These are phyloP conservation scores for Mayamaea pseudoterrestris DNA, from an alignment of 108 stramenopile genomes.

Conservation along the genomic window DNA sequence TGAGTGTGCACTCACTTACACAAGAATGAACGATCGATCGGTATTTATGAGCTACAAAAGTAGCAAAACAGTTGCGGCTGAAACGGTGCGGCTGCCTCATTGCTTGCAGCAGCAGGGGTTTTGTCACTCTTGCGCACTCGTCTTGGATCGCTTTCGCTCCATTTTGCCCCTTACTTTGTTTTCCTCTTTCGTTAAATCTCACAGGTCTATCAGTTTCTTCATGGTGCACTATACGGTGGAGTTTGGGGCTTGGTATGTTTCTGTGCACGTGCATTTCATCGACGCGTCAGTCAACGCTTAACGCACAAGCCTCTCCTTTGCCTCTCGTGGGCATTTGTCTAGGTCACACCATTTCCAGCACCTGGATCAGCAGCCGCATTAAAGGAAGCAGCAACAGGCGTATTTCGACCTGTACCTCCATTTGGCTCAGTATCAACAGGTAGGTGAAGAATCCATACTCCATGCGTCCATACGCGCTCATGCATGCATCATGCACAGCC, in stretches of 20 bases:
- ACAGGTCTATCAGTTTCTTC: conserved; percentile 18
- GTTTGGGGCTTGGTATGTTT: conserved; percentile 16
- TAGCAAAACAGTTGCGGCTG: conserved; percentile 2
- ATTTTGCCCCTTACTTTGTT: background rate
- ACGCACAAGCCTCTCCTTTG: background rate
- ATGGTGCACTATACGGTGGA: conserved; percentile 15
- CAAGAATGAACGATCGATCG: background rate
- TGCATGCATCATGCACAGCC: too few relatives aligned
- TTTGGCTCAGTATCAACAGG: conserved; percentile 6
- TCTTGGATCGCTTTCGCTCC: background rate
- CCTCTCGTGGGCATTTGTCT: too few relatives aligned
- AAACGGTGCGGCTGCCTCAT: conserved; percentile 1
- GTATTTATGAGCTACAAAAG: conserved; percentile 1
- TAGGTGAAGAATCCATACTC: too few relatives aligned
- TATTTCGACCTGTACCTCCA: conserved; percentile 13
- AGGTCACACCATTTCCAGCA: conserved; percentile 18
- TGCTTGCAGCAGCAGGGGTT: background rate
- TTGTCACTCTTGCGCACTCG: background rate
- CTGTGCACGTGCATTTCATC: background rate
- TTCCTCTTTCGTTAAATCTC: background rate
- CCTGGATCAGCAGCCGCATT: conserved; percentile 7
- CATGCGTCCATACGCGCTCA: too few relatives aligned
- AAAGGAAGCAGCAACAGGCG: conserved; percentile 1
- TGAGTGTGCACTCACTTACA: too few relatives aligned
- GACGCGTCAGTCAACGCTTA: too few relatives aligned